Evolutionary conservation across 2,329 filamentous ascomycete species (phyloP), one percentile per base, ranked within the genome.

Genomic region (Pyricularia sp.): DNA sequence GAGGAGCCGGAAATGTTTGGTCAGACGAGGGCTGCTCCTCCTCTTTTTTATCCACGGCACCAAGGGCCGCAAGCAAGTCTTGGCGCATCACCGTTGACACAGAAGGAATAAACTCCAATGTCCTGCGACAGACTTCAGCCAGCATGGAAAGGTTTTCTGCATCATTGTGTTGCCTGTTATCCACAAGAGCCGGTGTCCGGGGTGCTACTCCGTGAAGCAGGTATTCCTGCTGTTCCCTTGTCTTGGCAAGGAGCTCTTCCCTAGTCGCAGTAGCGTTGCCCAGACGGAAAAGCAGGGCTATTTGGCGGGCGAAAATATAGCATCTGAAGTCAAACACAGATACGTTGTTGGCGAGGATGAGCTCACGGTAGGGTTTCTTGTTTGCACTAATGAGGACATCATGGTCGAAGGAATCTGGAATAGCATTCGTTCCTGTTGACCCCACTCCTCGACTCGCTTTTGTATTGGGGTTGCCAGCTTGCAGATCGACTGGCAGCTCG

Each of bases 241-340:
- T 80, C 75, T 88, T 88, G 11, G 84, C 83, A 0, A 90, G 76
- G 0, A 90, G 79, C 73, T 90, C 88, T 72, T 89, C 87, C 55
- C 85, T 78, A 0, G 87, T 86, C 1, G 86, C 88, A 78, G 80
- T 86, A 0, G 87, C 87, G 75, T 94, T 95, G n/a, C 92, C 93
- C 0, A 97, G 85, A 4, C 94, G 87, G 14, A 97, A 83, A 1
- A 98, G 83, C 0, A 99, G 80, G 2, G 91, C 87, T 71, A 97
- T 88, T 74, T 99, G 94, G 28, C 95, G 87, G 3, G 93, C 89
- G 77, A 98, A 99, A 14, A 99, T 89, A 77, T 99, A 99, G 73
- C 91, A 92, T 66, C 92, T 86, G 77, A 99, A 98, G 78, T 99
- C 95, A 76, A 98, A 97, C 2, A 97, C 84, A 0, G 95, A 99